Base-by-base conservation (phyloP, 2,329 filamentous ascomycete species). In the Akanthomyces uredinophilus region DNA sequence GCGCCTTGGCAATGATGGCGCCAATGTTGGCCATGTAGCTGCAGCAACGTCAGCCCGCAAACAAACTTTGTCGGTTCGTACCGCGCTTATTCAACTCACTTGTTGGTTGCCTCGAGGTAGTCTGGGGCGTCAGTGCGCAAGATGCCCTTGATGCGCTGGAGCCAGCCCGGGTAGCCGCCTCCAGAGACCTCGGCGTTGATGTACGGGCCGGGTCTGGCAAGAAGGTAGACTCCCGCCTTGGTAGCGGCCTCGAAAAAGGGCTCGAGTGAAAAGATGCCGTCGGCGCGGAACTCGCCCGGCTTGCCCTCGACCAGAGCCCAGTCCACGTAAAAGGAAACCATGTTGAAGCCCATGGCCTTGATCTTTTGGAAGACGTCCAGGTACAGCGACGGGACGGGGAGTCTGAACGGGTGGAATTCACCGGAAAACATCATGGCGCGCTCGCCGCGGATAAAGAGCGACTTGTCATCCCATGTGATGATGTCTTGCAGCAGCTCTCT, bases 281-380 rank as follows among this genome's bases (percentile, higher is more conserved):
- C 85, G 1, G 86, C 87, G 10, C 78, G 79, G 68, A 91, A 92
- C 4, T 85, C 78, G 1, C 89, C 91, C 0, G 80, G 86, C 63
- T 88, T 87, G 2, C 89, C 90, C 71, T 95, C 91, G 0, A 92
- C 73, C 2, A 94, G 76, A 3, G 88, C 89, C 91, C 90, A 96
- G 68, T 92, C 83, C 7, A 87, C 80, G 69, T 94, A 94, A 72
- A 93, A 92, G 0, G 89, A 92, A 1, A 93, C 88, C 50, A 85
- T 83, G 68, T 90, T 94, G 75, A 92, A 93, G 0, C 91, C 91
- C 1, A 92, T 75, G 0, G 90, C 87, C 73, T 89, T 92, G 72
- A 94, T 85, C 74, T 96, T 96, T 69, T 95, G 87, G 67, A 96
- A 88, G 2, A 94, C 71, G 66, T 94, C 91, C 10, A 90, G 78